Evolutionary conservation across 179 eudicot genomes (phyloP), one percentile per base, ranked within the genome.

Genomic region (Heliamphora pulchella): DNA sequence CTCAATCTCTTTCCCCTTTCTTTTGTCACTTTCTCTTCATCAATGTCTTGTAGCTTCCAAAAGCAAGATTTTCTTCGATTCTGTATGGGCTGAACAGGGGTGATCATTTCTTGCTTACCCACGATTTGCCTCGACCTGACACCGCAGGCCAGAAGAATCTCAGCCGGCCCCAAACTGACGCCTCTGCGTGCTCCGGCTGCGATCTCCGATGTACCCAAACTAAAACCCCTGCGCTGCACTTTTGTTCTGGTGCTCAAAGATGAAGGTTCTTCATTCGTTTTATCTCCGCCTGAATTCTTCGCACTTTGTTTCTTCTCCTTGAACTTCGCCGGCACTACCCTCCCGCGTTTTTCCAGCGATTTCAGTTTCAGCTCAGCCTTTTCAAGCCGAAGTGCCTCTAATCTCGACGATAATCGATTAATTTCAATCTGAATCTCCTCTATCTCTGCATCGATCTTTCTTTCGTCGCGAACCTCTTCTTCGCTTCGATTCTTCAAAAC

Each of bases 361-460:
- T 84, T 91, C 3, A 80, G 82, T 80, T 84, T 88, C 71, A 80
- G 85, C 54, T 86, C 85, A 1, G 89, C 90, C 85, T 93, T 92
- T 72, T 92, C 91, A 0, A 90, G 75, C 69, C 85, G 78, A 22
- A 96, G 80, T 3, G 76, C 83, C 83, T 92, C 97, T 15, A 96
- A 89, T 82, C 85, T 87, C 11, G 87, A 86, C 0, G 87, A 81
- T 84, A 96, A 82, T 47, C 92, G 79, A 63, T 46, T 78, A 17
- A 96, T 96, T 81, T 93, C 94, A 82, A 78, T 86, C 86, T 92
- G 93, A 69, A 95, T 89, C 80, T 90, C 90, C 81, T 90, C 90
- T 18, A 95, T 95, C 83, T 95, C 97, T 1, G 79, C 71, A 80
- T 95, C 98, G 13, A 92, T 84, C 81, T 82, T 82, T 79, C 74